A percentile compares a stretch with the other conserved stretches of the same genome.
Evolutionary conservation across 805 yeast genomes (phyloP).

Genomic region (Yarrowia deformans): DNA sequence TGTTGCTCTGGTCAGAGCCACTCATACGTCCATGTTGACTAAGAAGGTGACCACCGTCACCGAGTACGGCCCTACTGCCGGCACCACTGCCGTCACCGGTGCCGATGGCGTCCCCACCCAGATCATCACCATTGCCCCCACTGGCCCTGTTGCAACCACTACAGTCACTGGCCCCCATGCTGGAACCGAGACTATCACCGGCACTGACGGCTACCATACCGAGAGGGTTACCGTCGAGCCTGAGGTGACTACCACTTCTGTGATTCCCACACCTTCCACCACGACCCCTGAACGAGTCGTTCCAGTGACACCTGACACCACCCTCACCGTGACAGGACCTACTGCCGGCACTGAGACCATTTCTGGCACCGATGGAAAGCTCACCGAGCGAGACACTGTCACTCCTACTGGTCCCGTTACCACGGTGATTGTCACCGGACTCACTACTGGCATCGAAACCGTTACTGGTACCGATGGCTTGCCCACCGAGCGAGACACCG

Average conservation of each 20-base stretch:
- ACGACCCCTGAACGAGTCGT: background rate
- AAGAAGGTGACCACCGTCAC: slow-evolving; percentile 10
- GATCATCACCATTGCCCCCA: slow-evolving; percentile 6
- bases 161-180: background rate
- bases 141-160: slow-evolving; percentile 2
- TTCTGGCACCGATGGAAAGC: background rate
- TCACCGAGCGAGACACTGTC: background rate
- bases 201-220: background rate
- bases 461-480: background rate
- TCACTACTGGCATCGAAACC: background rate
- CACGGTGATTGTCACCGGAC: background rate
- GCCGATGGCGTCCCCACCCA: slow-evolving; percentile 3
- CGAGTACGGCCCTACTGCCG: background rate
- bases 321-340: background rate
- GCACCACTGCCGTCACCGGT: slow-evolving; percentile 1
- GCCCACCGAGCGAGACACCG: background rate
- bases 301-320: too few relatives aligned
- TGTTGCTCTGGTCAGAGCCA: background rate
- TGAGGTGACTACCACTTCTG: too few relatives aligned
- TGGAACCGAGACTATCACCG: background rate
- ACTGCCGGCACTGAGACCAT: background rate
- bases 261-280: background rate
- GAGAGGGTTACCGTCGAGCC: background rate
- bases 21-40: background rate
- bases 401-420: background rate